Conservation (phyloP, 208 protist species). For the Leptomonas seymouri region DNA sequence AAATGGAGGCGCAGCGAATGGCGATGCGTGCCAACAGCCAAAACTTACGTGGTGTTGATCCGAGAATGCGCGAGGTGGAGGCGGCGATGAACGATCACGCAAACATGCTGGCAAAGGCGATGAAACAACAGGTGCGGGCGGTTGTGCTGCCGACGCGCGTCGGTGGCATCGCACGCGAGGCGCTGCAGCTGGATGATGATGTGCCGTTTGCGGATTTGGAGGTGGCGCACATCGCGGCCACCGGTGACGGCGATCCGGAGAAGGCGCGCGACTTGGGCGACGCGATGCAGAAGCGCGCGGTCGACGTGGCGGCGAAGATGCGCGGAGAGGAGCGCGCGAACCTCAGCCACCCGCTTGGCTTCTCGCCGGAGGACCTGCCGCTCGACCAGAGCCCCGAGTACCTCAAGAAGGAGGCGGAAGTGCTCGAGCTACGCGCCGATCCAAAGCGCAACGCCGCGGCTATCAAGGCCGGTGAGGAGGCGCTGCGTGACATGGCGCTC, state of each 20-base stretch:
- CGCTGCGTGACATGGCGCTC: slow-evolving; percentile 47
- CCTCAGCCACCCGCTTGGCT: slow-evolving; percentile 62
- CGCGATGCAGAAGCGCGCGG: slow-evolving; percentile 71
- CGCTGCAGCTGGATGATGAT: slow-evolving; percentile 74
- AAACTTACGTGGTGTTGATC: slow-evolving; percentile 35
- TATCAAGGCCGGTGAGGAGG: slow-evolving; percentile 45
- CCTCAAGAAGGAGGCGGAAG: slow-evolving; percentile 55
- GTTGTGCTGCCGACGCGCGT: slow-evolving; percentile 41
- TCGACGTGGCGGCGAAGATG: slow-evolving; percentile 64
- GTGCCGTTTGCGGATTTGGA: slow-evolving; percentile 74
- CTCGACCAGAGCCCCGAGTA: slow-evolving; percentile 57
- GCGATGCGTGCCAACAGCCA: slow-evolving; percentile 46
- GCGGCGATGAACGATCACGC: slow-evolving; percentile 69
- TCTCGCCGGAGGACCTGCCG: slow-evolving; percentile 64
- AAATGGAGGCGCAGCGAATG: slow-evolving; percentile 66
- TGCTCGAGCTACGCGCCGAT: slow-evolving; percentile 47
- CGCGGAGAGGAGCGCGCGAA: slow-evolving; percentile 61
- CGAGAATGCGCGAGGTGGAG: slow-evolving; percentile 57
- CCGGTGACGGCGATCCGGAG: slow-evolving; percentile 57
- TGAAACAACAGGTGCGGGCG: slow-evolving; percentile 53
- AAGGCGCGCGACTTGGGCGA: slow-evolving; percentile 49
- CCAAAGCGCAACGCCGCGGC: slow-evolving; percentile 46
- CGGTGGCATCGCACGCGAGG: slow-evolving; percentile 55
- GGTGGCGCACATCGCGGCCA: slow-evolving; percentile 56
- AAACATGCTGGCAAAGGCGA: slow-evolving; percentile 47